phyloP scores from a whole-genome alignment of 495 filamentous ascomycete species.

The Lichenothelia convexa region DNA sequence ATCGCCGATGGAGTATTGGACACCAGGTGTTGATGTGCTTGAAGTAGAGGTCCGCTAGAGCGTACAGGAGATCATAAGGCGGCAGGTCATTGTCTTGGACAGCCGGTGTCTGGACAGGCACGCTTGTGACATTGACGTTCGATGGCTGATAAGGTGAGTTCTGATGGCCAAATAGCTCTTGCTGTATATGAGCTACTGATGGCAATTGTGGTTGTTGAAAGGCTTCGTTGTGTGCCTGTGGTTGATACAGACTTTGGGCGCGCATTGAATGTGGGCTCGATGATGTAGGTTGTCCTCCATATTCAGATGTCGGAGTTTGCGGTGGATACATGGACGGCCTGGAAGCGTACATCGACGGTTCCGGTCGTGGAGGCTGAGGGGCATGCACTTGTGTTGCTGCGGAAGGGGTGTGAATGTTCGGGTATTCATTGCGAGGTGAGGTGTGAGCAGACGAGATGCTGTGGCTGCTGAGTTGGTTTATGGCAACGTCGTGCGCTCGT shows the following conservation, averaged over 20 bases:
- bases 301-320: no score
- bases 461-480: slow-evolving; percentile 16
- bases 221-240: no score
- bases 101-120: no score
- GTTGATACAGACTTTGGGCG: not conserved
- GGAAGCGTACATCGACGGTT: slow-evolving; percentile 44
- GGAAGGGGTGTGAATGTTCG: slow-evolving; percentile 11
- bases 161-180: no score
- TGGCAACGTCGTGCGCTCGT: slow-evolving; percentile 16
- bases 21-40: slow-evolving; percentile 85
- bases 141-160: not conserved
- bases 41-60: slow-evolving; percentile 72
- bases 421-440: slow-evolving; percentile 9
- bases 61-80: slow-evolving; percentile 67
- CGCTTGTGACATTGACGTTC: not conserved
- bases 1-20: slow-evolving; percentile 66
- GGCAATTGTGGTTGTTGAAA: not conserved
- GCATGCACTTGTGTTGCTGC: no score
- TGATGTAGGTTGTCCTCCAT: no score
- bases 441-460: slow-evolving; percentile 4
- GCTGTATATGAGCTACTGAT: slow-evolving; percentile 1
- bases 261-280: not conserved
- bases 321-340: slow-evolving; percentile 27
- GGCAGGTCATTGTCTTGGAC: slow-evolving; percentile 54
- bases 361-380: no score